Evolutionary conservation across 805 yeast genomes (phyloP).

Genomic region (Yarrowia alimentaria): DNA sequence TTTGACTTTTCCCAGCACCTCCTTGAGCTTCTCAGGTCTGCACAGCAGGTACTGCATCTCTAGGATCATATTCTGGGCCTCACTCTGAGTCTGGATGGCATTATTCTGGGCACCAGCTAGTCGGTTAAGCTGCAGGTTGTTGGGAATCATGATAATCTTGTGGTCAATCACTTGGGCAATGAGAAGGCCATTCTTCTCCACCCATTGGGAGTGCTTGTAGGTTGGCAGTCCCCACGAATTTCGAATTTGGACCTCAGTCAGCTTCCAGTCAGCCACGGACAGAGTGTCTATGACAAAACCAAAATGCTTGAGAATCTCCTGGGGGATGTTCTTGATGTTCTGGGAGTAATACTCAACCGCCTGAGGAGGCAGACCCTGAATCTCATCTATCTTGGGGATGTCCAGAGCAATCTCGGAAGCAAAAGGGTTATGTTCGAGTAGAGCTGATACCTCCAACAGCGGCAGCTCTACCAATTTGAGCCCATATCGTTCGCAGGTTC

Average conservation of each 20-base stretch:
- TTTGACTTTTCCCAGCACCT: slow-evolving; percentile 14
- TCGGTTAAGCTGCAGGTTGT: slow-evolving; percentile 76
- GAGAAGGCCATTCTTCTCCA: slow-evolving; percentile 85
- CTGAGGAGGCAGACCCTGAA: slow-evolving; percentile 4
- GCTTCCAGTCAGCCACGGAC: slow-evolving; percentile 58
- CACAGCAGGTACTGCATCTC: slow-evolving; percentile 19
- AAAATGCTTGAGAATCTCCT: slow-evolving; percentile 61
- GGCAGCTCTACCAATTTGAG: slow-evolving; percentile 82
- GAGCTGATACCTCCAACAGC: slow-evolving; percentile 76
- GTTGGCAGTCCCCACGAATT: slow-evolving; percentile 92
- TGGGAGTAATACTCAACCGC: slow-evolving; percentile 14
- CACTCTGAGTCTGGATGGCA: slow-evolving; percentile 6
- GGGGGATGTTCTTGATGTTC: slow-evolving; percentile 61
- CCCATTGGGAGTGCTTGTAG: slow-evolving; percentile 81
- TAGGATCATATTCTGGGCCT: slow-evolving; percentile 14
- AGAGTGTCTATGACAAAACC: slow-evolving; percentile 83
- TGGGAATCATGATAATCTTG: slow-evolving; percentile 78
- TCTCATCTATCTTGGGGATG: background rate
- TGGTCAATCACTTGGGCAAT: slow-evolving; percentile 85
- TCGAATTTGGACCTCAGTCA: slow-evolving; percentile 55
- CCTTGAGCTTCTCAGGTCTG: background rate
- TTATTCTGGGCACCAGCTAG: slow-evolving; percentile 46
- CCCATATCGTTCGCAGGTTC: slow-evolving; percentile 83
- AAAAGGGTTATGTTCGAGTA: slow-evolving; percentile 79
- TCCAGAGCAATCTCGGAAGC: slow-evolving; percentile 50